Evolutionary conservation across 148 eudicot genomes (phyloP).

Genomic region (Selenicereus undatus): DNA sequence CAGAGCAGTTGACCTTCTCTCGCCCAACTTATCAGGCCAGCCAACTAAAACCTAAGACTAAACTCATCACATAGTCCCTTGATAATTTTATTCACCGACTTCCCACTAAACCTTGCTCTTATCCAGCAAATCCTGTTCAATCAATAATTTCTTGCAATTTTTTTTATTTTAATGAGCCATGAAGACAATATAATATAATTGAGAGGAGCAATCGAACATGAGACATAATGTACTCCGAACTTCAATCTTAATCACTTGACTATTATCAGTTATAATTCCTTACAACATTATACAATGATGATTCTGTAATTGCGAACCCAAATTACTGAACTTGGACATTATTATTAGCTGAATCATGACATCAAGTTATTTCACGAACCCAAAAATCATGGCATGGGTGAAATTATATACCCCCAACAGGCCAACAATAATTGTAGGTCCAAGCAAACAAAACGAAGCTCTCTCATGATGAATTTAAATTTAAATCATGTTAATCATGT

Average conservation of each 20-base stretch:
- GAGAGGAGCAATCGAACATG: too few species aligned
- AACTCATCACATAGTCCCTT: slow-evolving; percentile 14
- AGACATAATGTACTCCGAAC: too few species aligned
- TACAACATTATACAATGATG: neutral
- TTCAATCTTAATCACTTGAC: too few species aligned
- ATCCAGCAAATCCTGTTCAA: neutral
- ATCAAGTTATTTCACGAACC: too few species aligned
- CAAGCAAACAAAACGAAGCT: neutral
- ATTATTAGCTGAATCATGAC: too few species aligned
- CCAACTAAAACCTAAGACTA: slow-evolving; percentile 11
- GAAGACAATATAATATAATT: too few species aligned
- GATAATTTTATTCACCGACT: neutral
- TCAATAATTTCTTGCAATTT: neutral
- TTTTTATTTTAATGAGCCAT: too few species aligned
- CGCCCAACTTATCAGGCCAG: slow-evolving; percentile 3
- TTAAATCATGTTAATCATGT: neutral
- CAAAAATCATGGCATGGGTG: too few species aligned
- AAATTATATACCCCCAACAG: neutral
- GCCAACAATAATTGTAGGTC: neutral
- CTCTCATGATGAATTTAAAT: neutral
- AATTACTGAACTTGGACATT: too few species aligned
- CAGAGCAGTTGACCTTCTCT: slow-evolving; percentile 26
- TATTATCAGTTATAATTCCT: neutral
- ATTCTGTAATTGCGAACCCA: neutral
- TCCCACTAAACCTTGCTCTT: neutral